A percentile compares a stretch with the other conserved stretches of the same genome.
phyloP scores from a whole-genome alignment of 1,284 basidiomycete genomes.

The Rhodotorula sp. region DNA sequence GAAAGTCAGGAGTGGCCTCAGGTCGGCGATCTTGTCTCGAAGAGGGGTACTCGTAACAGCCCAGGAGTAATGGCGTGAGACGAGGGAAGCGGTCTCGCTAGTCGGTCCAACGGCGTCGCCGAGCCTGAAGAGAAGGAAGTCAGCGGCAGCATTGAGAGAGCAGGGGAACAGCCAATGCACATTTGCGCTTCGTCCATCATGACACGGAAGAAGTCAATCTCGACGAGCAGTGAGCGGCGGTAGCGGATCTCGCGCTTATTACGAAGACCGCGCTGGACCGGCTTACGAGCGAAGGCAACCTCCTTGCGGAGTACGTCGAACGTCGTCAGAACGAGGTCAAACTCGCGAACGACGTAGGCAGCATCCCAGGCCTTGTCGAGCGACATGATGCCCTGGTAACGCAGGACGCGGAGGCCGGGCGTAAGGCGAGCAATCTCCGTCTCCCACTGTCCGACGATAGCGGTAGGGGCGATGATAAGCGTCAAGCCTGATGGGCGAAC shows the following conservation, averaged over 20 bases:
- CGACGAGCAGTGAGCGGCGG: constrained; percentile 38
- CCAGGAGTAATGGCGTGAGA: constrained; percentile 40
- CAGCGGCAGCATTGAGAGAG: neutral
- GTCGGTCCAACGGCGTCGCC: constrained; percentile 26
- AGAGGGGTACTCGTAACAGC: constrained; percentile 44
- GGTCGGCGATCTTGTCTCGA: constrained; percentile 40
- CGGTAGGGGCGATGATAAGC: constrained; percentile 41
- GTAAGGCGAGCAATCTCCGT: constrained; percentile 42
- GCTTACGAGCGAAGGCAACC: constrained; percentile 39
- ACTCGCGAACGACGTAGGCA: constrained; percentile 14
- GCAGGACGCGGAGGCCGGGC: constrained; percentile 40
- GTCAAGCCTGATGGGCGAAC: constrained; percentile 41
- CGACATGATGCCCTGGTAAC: constrained; percentile 37
- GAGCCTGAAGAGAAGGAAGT: constrained; percentile 8
- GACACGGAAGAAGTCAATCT: constrained; percentile 42
- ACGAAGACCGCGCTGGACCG: constrained; percentile 29
- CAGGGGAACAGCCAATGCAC: constrained; percentile 10
- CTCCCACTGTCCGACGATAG: constrained; percentile 43
- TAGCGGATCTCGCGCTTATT: constrained; percentile 30
- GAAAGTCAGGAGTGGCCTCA: constrained; percentile 37
- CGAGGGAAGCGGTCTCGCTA: constrained; percentile 40
- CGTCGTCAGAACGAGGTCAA: constrained; percentile 43
- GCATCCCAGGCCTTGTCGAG: constrained; percentile 13
- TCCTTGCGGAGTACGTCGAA: constrained; percentile 41
- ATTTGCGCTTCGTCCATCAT: constrained; percentile 45